Percentiles rank a stretch among this genome's conserved stretches.
These are phyloP conservation scores for Trypanosoma theileri DNA, from an alignment of 208 protist species.

Conservation along the genomic window DNA sequence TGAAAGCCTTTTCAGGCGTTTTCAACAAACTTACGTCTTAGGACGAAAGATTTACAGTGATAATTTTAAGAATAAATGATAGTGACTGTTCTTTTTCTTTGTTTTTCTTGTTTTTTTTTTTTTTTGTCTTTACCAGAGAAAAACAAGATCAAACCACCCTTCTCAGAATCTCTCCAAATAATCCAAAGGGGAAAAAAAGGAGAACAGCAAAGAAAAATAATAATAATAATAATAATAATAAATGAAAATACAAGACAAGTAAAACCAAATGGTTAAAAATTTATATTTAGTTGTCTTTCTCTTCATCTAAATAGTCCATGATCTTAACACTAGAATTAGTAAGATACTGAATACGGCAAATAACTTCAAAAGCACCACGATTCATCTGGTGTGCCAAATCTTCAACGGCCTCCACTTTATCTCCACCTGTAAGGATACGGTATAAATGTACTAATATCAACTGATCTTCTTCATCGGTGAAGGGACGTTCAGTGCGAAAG, in stretches of 20 bases:
- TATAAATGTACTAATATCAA: slow-evolving; percentile 68
- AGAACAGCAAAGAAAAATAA: background rate
- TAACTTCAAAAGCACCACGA: slow-evolving; percentile 66
- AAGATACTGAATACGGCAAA: slow-evolving; percentile 69
- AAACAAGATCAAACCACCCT: background rate
- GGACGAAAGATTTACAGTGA: slow-evolving; percentile 2
- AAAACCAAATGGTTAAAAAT: background rate
- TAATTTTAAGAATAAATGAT: background rate
- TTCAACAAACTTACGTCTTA: background rate
- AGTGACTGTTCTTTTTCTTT: too few species aligned
- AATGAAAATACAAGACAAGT: background rate
- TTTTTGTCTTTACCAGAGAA: background rate
- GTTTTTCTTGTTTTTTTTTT: too few species aligned
- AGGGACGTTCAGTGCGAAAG: slow-evolving; percentile 38
- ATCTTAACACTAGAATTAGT: slow-evolving; percentile 72
- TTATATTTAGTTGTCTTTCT: background rate
- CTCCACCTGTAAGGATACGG: slow-evolving; percentile 54
- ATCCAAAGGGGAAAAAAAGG: background rate
- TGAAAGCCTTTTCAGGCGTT: too few species aligned
- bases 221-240: background rate
- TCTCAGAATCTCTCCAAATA: background rate
- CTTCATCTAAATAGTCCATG: slow-evolving; percentile 27
- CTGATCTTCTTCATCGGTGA: slow-evolving; percentile 67
- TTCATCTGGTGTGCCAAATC: slow-evolving; percentile 60
- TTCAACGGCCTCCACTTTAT: slow-evolving; percentile 71